phyloP scores from a whole-genome alignment of 805 yeast genomes.

The Blastobotrys robertii region DNA sequence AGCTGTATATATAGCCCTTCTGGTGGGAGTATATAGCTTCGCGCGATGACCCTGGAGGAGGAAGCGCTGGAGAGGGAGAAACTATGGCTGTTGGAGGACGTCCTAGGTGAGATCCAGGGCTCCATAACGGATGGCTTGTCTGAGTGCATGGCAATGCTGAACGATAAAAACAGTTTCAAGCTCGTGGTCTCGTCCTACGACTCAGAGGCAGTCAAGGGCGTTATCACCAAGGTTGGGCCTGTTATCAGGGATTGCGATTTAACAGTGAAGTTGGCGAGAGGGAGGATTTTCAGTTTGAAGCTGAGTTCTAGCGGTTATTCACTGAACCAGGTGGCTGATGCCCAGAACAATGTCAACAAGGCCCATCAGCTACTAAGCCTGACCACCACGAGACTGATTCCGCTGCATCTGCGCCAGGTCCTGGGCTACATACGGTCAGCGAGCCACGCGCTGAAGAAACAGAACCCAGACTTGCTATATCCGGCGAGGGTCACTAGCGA shows the following conservation, averaged over 20 bases:
- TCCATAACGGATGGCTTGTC: conserved; percentile 11
- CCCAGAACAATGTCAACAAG: conserved; percentile 6
- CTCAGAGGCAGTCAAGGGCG: conserved; percentile 18
- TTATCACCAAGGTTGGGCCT: conserved; percentile 14
- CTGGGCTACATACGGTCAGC: conserved; percentile 4
- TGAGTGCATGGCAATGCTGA: conserved; percentile 13
- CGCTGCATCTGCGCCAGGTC: background rate
- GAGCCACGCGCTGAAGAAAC: conserved; percentile 7
- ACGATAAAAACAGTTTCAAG: conserved; percentile 12
- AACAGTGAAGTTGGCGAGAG: conserved; percentile 9
- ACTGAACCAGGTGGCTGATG: conserved; percentile 15
- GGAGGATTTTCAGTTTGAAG: conserved; percentile 8
- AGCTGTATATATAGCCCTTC: too few species aligned
- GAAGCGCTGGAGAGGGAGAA: conserved; percentile 9
- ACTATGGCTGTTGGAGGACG: conserved; percentile 14
- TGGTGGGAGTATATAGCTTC: too few species aligned
- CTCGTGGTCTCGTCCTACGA: conserved; percentile 17
- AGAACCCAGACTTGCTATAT: conserved; percentile 6
- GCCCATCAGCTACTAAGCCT: background rate
- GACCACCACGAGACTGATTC: background rate
- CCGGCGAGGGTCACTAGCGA: conserved; percentile 9
- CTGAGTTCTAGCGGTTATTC: conserved; percentile 22
- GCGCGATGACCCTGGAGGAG: background rate
- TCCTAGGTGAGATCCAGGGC: conserved; percentile 7
- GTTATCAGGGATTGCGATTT: conserved; percentile 10